Evolutionary conservation across 495 filamentous ascomycete species (phyloP).

Genomic region (Staphylotrichum longicolle): DNA sequence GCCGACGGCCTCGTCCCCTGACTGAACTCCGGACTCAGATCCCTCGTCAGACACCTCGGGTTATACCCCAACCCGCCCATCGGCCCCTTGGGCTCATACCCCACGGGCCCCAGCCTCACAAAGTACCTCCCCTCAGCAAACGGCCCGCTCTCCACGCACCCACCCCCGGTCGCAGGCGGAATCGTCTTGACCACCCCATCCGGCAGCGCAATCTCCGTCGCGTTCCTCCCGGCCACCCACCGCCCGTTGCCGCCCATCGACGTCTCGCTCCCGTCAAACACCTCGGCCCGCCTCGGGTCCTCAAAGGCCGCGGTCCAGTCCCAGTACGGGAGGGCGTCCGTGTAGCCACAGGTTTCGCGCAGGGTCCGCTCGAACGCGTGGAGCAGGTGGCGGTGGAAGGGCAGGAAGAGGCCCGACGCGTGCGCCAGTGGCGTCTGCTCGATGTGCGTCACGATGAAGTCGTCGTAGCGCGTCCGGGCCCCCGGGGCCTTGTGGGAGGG

Average conservation of each 20-base stretch:
- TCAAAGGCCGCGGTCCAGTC: slow-evolving; percentile 52
- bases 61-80: slow-evolving; percentile 35
- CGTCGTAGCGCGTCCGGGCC: slow-evolving; percentile 50
- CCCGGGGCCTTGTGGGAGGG: slow-evolving; percentile 20
- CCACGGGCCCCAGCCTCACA: slow-evolving; percentile 15
- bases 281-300: slow-evolving; percentile 46
- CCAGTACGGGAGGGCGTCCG: slow-evolving; percentile 53
- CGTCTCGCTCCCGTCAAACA: slow-evolving; percentile 57
- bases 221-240: slow-evolving; percentile 28
- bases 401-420: slow-evolving; percentile 55
- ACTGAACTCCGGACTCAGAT: slow-evolving; percentile 46
- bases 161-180: slow-evolving; percentile 38
- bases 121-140: slow-evolving; percentile 5
- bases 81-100: slow-evolving; percentile 11
- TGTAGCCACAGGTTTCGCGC: slow-evolving; percentile 64
- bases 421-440: slow-evolving; percentile 58
- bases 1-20: slow-evolving; percentile 18
- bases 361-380: slow-evolving; percentile 60
- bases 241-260: slow-evolving; percentile 59
- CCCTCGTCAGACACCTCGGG: slow-evolving; percentile 61
- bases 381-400: slow-evolving; percentile 66
- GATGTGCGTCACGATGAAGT: slow-evolving; percentile 63
- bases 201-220: slow-evolving; percentile 10
- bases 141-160: slow-evolving; percentile 35
- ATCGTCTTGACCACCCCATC: slow-evolving; percentile 20